Evolutionary conservation across 1,284 basidiomycete species (phyloP), one percentile per base, ranked within the genome.

Genomic region (Austroboletus novae-zelandiae): DNA sequence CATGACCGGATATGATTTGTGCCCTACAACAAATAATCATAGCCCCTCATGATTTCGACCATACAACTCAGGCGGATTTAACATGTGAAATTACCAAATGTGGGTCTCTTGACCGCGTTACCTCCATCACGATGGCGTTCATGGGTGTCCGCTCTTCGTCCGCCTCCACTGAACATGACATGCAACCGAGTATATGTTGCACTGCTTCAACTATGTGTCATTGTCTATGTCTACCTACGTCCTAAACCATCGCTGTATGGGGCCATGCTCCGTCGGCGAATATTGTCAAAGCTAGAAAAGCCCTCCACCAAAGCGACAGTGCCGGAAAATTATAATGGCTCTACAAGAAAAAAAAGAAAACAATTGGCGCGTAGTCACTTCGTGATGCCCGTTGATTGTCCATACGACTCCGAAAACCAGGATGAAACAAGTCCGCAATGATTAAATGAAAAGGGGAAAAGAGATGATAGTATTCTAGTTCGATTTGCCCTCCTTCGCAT

Each of bases 1-100:
- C 35, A 37, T 37, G n/a, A 42, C 46, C 35, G 27, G 20, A 7
- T 34, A 25, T 36, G 30, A 40, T 25, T 14, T 11, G 20, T 32
- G 6, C 14, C 4, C n/a, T 36, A 15, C n/a, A 27, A 10, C 14
- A 18, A 23, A 23, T 5, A n/a, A 30, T 34, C 27, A 44, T 51
- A 39, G 25, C 51, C 58, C 57, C 57, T 58, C 48, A 61, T 58
- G 57, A 61, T 61, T 59, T 48, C 25, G 30, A 31, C 20, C 29
- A n/a, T 23, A 15, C 25, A 20, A 23, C 40, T 11, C 45, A 30
- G 40, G 48, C 56, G 56, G 66, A 49, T 53, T 53, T 48, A 56
- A 57, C 65, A 67, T 55, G 65, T 67, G 65, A 67, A 36, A 69
- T 56, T 62, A 14, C 59, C 51, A 6, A 18, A 48, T 64, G 51